These are phyloP conservation scores for Straminergon stramineum DNA, from an alignment of 225 moss, liverwort and hornwort genomes.

Conservation along the genomic window DNA sequence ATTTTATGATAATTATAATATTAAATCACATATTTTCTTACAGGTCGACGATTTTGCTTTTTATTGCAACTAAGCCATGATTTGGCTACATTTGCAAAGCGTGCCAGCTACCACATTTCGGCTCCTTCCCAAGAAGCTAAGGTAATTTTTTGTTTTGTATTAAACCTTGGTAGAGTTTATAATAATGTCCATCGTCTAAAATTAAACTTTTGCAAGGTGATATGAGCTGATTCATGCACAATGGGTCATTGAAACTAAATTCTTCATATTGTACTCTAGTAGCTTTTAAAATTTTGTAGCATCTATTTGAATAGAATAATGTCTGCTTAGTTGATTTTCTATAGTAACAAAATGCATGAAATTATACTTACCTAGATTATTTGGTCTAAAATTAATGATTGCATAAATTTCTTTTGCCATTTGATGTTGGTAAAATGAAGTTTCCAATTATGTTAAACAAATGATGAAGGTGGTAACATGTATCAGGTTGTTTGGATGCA, in stretches of 20 bases:
- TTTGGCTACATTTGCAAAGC: conserved; percentile 23
- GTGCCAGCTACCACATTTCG: neutral
- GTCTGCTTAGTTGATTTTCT: neutral
- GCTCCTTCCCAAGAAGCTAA: conserved; percentile 35
- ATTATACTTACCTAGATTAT: neutral
- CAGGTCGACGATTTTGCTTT: conserved; percentile 21
- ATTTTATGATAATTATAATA: neutral
- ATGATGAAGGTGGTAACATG: neutral
- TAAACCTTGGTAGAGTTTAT: neutral
- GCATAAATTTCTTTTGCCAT: rapidly evolving
- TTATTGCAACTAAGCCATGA: neutral
- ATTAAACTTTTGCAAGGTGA: neutral
- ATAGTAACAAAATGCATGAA: neutral
- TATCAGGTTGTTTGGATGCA: conserved; percentile 34
- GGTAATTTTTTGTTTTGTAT: neutral
- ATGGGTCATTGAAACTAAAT: neutral
- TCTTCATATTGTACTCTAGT: neutral
- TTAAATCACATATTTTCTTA: neutral
- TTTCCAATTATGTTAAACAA: neutral
- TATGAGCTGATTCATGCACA: no score
- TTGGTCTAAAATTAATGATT: neutral
- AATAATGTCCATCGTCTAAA: neutral
- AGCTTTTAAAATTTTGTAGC: neutral
- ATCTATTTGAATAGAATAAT: no score
- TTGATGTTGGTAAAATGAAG: neutral